Percentiles rank a stretch among this genome's conserved stretches.
phyloP scores from a whole-genome alignment of 306 rosid species.

The Castanospermum australe region DNA sequence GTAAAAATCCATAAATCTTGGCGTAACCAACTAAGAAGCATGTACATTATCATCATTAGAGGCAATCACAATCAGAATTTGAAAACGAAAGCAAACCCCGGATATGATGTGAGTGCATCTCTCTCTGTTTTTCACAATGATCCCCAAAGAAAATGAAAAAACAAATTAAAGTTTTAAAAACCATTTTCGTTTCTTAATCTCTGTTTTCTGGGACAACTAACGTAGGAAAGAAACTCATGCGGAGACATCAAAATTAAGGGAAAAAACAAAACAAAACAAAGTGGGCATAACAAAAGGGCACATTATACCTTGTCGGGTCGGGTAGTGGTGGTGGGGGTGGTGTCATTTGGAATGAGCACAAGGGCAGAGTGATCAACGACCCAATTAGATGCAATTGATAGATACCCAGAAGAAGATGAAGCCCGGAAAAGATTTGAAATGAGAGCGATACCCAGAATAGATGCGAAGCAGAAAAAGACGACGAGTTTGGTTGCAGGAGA shows the following conservation, averaged over 20 bases:
- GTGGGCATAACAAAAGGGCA: background rate
- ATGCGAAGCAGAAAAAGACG: constrained; percentile 36
- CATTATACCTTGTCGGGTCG: constrained; percentile 28
- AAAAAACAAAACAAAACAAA: background rate
- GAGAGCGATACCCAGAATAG: constrained; percentile 47
- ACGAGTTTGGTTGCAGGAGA: constrained; percentile 30
- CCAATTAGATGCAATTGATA: constrained; percentile 51
- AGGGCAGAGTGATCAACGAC: constrained; percentile 24
- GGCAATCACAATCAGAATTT: background rate
- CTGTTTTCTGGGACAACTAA: background rate
- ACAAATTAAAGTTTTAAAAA: background rate
- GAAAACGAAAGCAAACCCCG: background rate
- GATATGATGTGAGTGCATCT: background rate
- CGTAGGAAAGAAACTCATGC: background rate
- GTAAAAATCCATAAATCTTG: background rate
- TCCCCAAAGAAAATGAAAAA: background rate
- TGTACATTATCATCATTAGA: background rate
- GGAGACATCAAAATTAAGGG: background rate
- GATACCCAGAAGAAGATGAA: constrained; percentile 41
- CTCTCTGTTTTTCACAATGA: background rate
- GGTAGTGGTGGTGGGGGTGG: background rate
- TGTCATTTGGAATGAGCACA: constrained; percentile 29
- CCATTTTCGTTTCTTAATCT: background rate
- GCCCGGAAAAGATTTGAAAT: constrained; percentile 55
- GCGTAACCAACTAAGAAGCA: background rate